Evolutionary conservation across 306 rosid species (phyloP).

Genomic region (barrel medic (Medicago truncatula)): DNA sequence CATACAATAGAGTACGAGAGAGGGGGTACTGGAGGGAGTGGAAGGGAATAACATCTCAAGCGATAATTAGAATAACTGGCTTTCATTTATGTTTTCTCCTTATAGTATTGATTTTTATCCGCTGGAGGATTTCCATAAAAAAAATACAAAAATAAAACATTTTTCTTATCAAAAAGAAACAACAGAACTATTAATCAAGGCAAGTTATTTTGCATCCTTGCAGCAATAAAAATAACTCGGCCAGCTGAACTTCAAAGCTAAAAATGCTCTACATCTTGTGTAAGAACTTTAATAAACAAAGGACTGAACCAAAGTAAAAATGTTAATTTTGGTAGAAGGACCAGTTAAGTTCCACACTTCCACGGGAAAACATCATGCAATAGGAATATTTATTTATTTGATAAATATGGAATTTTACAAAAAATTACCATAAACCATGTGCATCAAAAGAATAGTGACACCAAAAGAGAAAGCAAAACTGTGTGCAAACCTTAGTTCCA

Average conservation of each 20-base stretch:
- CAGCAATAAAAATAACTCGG: not conserved
- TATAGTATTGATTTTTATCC: not conserved
- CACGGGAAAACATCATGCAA: slow-evolving; percentile 28
- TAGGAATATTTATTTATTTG: slow-evolving; percentile 22
- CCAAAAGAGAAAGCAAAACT: slow-evolving; percentile 38
- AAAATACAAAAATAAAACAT: not conserved
- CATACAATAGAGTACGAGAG: not conserved
- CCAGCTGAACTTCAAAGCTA: slow-evolving; percentile 16
- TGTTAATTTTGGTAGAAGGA: not conserved
- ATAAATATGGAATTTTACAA: slow-evolving; percentile 22
- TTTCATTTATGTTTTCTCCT: not conserved
- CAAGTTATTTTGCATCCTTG: not conserved
- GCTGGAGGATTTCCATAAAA: not conserved
- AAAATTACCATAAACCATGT: slow-evolving; percentile 3
- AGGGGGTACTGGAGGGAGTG: not conserved
- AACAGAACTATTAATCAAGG: too few species aligned
- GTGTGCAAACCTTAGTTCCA: slow-evolving; percentile 58
- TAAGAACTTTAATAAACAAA: slow-evolving; percentile 8
- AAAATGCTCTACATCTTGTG: not conserved
- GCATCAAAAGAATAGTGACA: slow-evolving; percentile 32
- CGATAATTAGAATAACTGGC: not conserved
- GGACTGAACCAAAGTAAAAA: slow-evolving; percentile 12
- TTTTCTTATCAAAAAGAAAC: too few species aligned
- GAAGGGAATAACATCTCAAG: not conserved
- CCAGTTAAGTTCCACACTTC: not conserved